These are phyloP conservation scores for Candida dajiaensis DNA, from an alignment of 805 yeast genomes.

Conservation along the genomic window DNA sequence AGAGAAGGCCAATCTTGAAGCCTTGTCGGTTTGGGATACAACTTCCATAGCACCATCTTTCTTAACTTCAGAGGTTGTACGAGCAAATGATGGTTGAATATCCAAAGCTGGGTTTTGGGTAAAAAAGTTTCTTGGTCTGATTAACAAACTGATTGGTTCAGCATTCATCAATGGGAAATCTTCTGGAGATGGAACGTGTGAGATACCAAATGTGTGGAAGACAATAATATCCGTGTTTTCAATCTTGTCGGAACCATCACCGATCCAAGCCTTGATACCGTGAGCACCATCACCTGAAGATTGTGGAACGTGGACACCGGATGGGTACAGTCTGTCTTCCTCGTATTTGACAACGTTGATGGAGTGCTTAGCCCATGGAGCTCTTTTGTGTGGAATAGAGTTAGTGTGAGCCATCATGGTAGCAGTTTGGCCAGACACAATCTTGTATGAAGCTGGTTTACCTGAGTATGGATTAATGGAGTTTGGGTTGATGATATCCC, in stretches of 20 bases:
- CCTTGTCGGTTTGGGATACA: constrained; percentile 36
- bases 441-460: constrained; percentile 70
- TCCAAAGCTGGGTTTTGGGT: constrained; percentile 73
- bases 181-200: constrained; percentile 86
- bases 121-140: constrained; percentile 79
- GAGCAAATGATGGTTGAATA: constrained; percentile 57
- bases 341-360: constrained; percentile 66
- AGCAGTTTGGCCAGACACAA: constrained; percentile 71
- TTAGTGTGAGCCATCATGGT: constrained; percentile 69
- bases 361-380: constrained; percentile 70
- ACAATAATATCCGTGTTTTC: constrained; percentile 67
- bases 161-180: constrained; percentile 90
- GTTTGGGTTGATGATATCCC: constrained; percentile 75
- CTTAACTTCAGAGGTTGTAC: constrained; percentile 38
- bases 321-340: constrained; percentile 73
- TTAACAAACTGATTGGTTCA: constrained; percentile 67
- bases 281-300: constrained; percentile 63
- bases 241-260: constrained; percentile 50
- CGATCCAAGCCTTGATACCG: constrained; percentile 67
- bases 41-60: constrained; percentile 32
- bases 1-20: constrained; percentile 47
- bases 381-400: constrained; percentile 72
- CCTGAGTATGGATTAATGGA: constrained; percentile 63
- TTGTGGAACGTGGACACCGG: constrained; percentile 74
- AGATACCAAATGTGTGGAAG: constrained; percentile 80